Conservation (phyloP, 192 early-diverging fungal species). For the Backusella psychrophila region DNA sequence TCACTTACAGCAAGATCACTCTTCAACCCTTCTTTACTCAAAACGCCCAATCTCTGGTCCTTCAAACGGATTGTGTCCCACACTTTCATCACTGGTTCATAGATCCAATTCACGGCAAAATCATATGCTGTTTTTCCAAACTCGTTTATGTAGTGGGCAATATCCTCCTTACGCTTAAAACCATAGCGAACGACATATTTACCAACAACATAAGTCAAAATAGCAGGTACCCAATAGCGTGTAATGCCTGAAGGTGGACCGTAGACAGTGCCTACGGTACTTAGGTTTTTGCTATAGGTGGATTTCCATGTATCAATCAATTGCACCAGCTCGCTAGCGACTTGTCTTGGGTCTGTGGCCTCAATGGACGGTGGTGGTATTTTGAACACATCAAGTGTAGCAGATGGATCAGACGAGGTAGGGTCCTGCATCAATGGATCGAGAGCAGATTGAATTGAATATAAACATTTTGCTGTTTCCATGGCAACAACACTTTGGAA, state of each 20-base stretch:
- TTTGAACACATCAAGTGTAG: not conserved
- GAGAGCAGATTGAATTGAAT: slow-evolving; percentile 21
- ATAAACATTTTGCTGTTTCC: slow-evolving; percentile 13
- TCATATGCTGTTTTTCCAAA: slow-evolving; percentile 53
- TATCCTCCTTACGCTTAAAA: slow-evolving; percentile 47
- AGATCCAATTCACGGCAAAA: slow-evolving; percentile 78
- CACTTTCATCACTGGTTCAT: slow-evolving; percentile 67
- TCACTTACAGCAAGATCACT: slow-evolving; percentile 75
- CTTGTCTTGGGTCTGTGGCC: not conserved
- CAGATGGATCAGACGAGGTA: not conserved
- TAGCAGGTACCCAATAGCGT: slow-evolving; percentile 70
- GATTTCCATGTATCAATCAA: slow-evolving; percentile 36
- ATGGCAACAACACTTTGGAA: not conserved
- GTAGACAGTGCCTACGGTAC: slow-evolving; percentile 38
- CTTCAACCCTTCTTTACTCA: slow-evolving; percentile 70
- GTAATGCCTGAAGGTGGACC: slow-evolving; percentile 53
- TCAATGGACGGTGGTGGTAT: not conserved
- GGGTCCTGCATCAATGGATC: slow-evolving; percentile 15
- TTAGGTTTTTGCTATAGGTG: slow-evolving; percentile 33
- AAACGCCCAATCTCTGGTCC: slow-evolving; percentile 72
- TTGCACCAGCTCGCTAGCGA: not conserved
- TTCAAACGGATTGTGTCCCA: slow-evolving; percentile 80
- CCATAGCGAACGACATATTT: slow-evolving; percentile 46
- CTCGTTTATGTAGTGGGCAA: slow-evolving; percentile 48
- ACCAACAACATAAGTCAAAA: slow-evolving; percentile 40